Conservation (phyloP, 495 filamentous ascomycete genomes). For the Penicillium longicatenatum region DNA sequence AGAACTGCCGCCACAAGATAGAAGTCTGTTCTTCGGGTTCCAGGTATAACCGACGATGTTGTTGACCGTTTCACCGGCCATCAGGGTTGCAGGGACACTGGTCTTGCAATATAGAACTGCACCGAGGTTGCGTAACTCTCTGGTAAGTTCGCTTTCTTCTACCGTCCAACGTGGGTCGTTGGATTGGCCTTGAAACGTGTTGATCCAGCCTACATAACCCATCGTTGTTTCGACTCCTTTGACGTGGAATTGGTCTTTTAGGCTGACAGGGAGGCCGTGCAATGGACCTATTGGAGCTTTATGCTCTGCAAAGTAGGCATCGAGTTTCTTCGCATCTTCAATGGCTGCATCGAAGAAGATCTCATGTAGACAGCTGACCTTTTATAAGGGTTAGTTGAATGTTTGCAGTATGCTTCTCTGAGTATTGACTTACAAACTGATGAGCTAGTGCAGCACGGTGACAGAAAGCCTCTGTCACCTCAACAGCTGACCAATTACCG, state of each 20-base stretch:
- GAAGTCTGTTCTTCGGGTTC: constrained; percentile 51
- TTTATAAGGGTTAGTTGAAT: not conserved
- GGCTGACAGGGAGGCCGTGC: constrained; percentile 65
- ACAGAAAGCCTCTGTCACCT: constrained; percentile 58
- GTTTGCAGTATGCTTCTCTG: no score
- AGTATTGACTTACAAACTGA: constrained; percentile 45
- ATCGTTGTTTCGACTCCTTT: constrained; percentile 65
- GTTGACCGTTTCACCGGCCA: constrained; percentile 62
- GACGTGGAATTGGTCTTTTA: constrained; percentile 75
- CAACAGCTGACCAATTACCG: constrained; percentile 47
- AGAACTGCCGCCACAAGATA: constrained; percentile 56
- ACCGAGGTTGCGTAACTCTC: constrained; percentile 56
- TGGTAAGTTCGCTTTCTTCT: constrained; percentile 53
- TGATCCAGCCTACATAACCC: constrained; percentile 59
- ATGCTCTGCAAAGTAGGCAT: constrained; percentile 54
- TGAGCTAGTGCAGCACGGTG: constrained; percentile 59
- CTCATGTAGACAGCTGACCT: constrained; percentile 64
- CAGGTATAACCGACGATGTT: constrained; percentile 54
- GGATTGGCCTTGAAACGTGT: constrained; percentile 51
- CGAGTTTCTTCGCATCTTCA: constrained; percentile 57
- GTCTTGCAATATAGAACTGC: constrained; percentile 70
- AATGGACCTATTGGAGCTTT: constrained; percentile 56
- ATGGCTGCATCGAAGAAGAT: constrained; percentile 65
- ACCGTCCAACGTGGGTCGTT: constrained; percentile 38
- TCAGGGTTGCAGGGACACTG: constrained; percentile 60